Conservation (phyloP, 2,329 filamentous ascomycete genomes). For the Colletotrichum sp. region DNA sequence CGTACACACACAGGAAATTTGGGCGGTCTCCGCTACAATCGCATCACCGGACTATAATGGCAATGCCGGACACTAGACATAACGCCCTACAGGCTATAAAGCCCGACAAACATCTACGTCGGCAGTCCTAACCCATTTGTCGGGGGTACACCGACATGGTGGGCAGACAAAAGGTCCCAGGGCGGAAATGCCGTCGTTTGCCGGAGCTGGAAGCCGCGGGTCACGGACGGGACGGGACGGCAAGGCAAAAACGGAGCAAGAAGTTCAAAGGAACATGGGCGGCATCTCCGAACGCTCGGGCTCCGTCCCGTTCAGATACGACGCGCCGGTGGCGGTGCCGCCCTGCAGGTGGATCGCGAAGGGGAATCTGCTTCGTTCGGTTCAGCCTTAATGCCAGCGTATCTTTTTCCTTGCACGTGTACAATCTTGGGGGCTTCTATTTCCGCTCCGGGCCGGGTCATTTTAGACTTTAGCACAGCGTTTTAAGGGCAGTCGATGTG, state of each 20-base stretch:
- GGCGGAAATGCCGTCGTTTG: background rate
- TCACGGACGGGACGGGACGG: constrained; percentile 7
- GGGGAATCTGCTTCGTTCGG: background rate
- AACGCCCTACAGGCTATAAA: background rate
- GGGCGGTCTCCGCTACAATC: background rate
- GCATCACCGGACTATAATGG: background rate
- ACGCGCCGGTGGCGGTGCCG: background rate
- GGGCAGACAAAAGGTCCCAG: background rate
- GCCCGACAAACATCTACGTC: background rate
- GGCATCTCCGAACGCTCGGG: constrained; percentile 1
- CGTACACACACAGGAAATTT: too few species aligned
- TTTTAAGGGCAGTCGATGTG: background rate
- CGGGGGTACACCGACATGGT: background rate
- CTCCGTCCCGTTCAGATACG: background rate
- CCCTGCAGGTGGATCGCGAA: background rate
- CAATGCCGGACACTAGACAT: background rate
- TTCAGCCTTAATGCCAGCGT: background rate
- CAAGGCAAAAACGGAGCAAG: background rate
- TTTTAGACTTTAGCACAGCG: background rate
- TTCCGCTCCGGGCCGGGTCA: background rate
- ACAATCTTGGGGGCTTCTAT: background rate
- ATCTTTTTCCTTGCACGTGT: background rate
- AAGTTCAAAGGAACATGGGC: background rate
- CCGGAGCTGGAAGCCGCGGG: background rate
- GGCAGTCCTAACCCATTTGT: background rate